Conservation (phyloP, 2,329 filamentous ascomycete species). For the Fusarium torulosum region DNA sequence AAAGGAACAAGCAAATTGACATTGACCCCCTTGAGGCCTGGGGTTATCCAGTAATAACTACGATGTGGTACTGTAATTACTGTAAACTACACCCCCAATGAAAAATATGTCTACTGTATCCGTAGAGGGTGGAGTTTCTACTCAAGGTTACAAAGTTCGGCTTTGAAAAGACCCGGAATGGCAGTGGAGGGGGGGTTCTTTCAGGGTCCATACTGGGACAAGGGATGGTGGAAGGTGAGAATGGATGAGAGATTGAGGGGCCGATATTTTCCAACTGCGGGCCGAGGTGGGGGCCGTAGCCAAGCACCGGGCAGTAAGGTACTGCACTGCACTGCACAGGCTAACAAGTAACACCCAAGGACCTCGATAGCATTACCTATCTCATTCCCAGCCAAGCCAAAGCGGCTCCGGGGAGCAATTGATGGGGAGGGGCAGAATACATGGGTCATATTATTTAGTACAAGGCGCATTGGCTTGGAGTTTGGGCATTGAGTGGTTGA, state of each 20-base stretch:
- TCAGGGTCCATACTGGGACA: conserved; percentile 33
- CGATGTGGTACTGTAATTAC: neutral
- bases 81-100: conserved; percentile 43
- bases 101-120: conserved; percentile 30
- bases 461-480: conserved; percentile 6
- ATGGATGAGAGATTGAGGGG: conserved; percentile 36
- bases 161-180: conserved; percentile 27
- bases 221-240: conserved; percentile 16
- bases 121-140: conserved; percentile 6
- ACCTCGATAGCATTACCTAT: conserved; percentile 5
- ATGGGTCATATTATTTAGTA: conserved; percentile 26
- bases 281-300: conserved; percentile 31
- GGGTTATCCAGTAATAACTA: conserved; percentile 15
- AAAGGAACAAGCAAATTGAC: conserved; percentile 35
- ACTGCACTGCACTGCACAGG: neutral
- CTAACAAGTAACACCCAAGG: too few species aligned
- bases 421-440: conserved; percentile 17
- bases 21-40: conserved; percentile 27
- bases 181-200: conserved; percentile 27
- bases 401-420: conserved; percentile 17
- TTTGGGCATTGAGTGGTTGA: conserved; percentile 23
- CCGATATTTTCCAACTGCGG: conserved; percentile 20
- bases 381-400: conserved; percentile 31
- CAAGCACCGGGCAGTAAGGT: conserved; percentile 3
- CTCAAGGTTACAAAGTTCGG: conserved; percentile 9